A percentile compares a stretch with the other conserved stretches of the same genome.
These are phyloP conservation scores for Beta lomatogona DNA, from an alignment of 179 eudicot genomes.

Conservation along the genomic window DNA sequence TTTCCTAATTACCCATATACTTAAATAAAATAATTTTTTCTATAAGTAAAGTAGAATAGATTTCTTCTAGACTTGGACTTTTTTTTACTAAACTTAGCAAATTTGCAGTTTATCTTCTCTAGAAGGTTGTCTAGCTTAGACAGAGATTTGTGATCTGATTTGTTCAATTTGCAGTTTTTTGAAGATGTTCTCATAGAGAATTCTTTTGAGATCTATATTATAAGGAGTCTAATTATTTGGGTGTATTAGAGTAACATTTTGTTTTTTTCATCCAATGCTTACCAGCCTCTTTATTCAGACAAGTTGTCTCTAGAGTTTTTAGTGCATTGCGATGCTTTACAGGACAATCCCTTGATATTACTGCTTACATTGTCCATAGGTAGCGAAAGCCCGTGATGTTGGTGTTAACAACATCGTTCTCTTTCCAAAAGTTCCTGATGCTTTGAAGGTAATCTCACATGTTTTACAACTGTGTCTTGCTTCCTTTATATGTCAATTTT, in stretches of 20 bases:
- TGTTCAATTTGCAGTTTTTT: not conserved
- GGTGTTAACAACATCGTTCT: constrained; percentile 92
- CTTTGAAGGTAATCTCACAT: constrained; percentile 68
- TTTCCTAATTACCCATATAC: too few species aligned
- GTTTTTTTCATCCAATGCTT: not conserved
- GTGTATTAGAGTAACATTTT: not conserved
- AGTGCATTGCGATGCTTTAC: not conserved
- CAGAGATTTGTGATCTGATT: not conserved
- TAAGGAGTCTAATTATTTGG: not conserved
- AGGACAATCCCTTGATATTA: not conserved
- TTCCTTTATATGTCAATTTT: constrained; percentile 3
- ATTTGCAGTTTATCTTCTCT: too few species aligned
- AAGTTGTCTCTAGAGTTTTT: not conserved
- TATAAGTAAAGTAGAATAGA: too few species aligned
- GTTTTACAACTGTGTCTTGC: not conserved
- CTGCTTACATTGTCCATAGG: constrained; percentile 48
- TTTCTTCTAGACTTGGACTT: too few species aligned
- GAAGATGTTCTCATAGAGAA: not conserved
- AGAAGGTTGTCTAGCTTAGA: not conserved
- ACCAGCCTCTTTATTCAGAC: not conserved
- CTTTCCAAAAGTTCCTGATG: constrained; percentile 98
- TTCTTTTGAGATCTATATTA: not conserved
- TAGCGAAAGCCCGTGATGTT: constrained; percentile 87
- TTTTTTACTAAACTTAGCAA: too few species aligned
- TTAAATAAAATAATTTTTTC: too few species aligned